Evolutionary conservation across 805 yeast species (phyloP).

Genomic region (Monosporozyma unispora): DNA sequence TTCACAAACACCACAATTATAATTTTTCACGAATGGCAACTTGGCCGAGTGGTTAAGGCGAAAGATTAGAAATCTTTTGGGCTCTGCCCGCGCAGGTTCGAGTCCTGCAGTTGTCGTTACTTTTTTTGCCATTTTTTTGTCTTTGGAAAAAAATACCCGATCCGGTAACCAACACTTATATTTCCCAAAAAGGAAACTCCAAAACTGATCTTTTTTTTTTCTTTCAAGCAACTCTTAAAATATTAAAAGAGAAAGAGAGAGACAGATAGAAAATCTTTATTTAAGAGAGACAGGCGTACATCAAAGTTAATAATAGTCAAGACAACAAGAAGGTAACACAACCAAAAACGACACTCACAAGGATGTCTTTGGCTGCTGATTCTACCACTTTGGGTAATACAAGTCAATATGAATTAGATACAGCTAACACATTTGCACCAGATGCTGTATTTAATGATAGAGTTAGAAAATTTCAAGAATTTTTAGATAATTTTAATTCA

Average conservation of each 20-base stretch:
- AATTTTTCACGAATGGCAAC: constrained; percentile 26
- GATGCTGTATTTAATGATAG: constrained; percentile 65
- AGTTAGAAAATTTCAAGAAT: constrained; percentile 81
- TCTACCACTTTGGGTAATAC: neutral
- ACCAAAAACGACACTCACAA: neutral
- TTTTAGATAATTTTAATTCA: constrained; percentile 57
- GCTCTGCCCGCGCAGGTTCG: constrained; percentile 58
- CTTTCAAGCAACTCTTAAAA: neutral
- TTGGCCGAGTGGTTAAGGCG: constrained; percentile 65
- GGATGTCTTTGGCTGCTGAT: neutral
- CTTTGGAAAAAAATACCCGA: neutral
- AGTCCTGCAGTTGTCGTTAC: constrained; percentile 64
- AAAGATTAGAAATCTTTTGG: constrained; percentile 54
- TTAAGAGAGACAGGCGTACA: neutral
- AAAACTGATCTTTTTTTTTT: neutral
- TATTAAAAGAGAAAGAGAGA: neutral
- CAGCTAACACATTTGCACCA: constrained; percentile 17
- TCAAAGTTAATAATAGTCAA: too few species aligned
- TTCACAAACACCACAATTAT: neutral
- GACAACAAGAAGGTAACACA: neutral
- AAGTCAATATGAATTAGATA: constrained; percentile 6
- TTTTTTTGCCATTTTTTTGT: constrained; percentile 21
- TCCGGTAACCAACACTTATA: neutral
- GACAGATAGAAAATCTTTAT: neutral
- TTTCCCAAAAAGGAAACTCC: neutral